Conservation (phyloP, 352 stramenopile genomes). For the Globisporangium perplexum region DNA sequence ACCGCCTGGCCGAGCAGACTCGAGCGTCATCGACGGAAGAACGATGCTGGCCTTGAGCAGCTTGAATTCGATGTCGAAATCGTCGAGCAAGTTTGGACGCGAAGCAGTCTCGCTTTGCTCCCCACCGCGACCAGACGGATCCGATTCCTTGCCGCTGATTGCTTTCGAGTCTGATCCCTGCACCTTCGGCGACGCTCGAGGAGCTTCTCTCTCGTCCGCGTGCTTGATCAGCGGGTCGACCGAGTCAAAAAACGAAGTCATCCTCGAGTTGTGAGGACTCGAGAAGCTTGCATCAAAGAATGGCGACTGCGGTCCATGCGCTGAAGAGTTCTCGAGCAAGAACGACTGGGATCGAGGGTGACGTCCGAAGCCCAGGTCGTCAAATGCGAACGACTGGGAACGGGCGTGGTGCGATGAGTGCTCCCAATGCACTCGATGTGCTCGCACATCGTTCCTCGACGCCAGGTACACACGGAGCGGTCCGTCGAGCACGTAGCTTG, state of each 20-base stretch:
- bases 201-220: not conserved
- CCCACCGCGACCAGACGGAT: not conserved
- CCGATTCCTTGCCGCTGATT: not conserved
- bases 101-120: not conserved
- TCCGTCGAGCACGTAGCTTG: constrained; percentile 53
- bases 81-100: constrained; percentile 6
- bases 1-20: constrained; percentile 1
- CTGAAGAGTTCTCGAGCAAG: constrained; percentile 8
- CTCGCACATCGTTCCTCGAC: constrained; percentile 7
- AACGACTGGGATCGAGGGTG: constrained; percentile 15
- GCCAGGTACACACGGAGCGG: constrained; percentile 35
- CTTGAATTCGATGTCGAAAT: constrained; percentile 24
- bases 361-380: constrained; percentile 5
- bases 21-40: constrained; percentile 5
- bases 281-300: constrained; percentile 12
- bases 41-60: constrained; percentile 13
- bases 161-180: not conserved
- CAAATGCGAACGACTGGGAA: constrained; percentile 9
- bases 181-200: not conserved
- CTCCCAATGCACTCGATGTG: not conserved
- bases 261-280: constrained; percentile 15
- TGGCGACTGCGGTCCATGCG: constrained; percentile 8
- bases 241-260: constrained; percentile 67
- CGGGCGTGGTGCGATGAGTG: not conserved
- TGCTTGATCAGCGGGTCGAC: constrained; percentile 27